Base-by-base conservation (phyloP, 2,329 filamentous ascomycete genomes). In the Colletotrichum eleusines region DNA sequence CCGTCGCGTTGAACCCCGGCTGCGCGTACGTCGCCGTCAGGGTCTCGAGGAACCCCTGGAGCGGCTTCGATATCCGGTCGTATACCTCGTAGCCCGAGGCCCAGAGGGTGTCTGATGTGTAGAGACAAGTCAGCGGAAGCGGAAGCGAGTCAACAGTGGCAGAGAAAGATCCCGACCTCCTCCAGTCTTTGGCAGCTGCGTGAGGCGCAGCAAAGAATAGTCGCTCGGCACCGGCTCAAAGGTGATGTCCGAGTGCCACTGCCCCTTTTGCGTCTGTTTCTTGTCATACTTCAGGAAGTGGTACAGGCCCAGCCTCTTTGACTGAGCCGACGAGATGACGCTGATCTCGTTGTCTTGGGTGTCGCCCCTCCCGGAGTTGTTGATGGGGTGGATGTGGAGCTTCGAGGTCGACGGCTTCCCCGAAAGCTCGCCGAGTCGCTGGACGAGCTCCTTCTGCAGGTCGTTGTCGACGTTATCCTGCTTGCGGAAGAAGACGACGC, bases 401-500 rank as follows among this genome's bases (percentile, higher is more conserved):
- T 83, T 83, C 0, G 88, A 89, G 0, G 84, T 85, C 0, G 78
- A 75, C 0, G 89, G 89, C 70, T 89, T 89, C 66, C 88, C 88
- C 0, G 86, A 84, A 0, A 90, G 82, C 76, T 89, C 80, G 14
- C 89, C 89, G 0, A 91, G 84, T 0, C 86, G 83, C 57, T 90
- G 84, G 26, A 89, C 87, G 0, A 93, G 83, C 64, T 89, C 81
- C 80, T 93, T 93, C 75, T 92, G 90, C 2, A 90, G 84, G 1
- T 89, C 87, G 76, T 91, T 86, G 73, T 84, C 86, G 46, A 92
- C 79, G 44, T 83, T 81, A 76, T 91, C 83, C 73, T 93, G 91
- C 38, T 87, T 85, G 26, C 90, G 87, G 80, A 93, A 91, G 81
- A 92, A 92, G 40, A 92, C 90, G 4, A 93, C 91, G 12, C 90